Evolutionary conservation across 164 flowering plant species (phyloP).

Genomic region (Aristolochia californica): DNA sequence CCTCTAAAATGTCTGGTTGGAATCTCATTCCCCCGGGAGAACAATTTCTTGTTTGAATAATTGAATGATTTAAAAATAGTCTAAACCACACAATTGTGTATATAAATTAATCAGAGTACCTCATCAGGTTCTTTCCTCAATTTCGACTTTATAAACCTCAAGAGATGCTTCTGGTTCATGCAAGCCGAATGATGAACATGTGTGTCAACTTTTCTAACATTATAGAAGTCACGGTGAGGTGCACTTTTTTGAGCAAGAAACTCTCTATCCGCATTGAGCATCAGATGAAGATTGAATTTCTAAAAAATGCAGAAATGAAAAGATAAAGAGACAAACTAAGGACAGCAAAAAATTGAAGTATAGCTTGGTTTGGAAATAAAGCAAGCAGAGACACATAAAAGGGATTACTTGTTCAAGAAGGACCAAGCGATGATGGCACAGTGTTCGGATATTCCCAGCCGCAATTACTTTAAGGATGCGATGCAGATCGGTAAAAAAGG

Average conservation of each 20-base stretch:
- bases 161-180: constrained; percentile 98
- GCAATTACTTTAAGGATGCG: constrained; percentile 75
- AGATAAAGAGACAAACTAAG: not conserved
- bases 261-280: constrained; percentile 96
- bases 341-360: not conserved
- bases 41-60: too few relatives aligned
- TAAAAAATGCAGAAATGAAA: constrained; percentile 16
- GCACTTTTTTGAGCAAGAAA: constrained; percentile 99
- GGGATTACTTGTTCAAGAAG: constrained; percentile 74
- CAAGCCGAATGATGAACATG: constrained; percentile 99
- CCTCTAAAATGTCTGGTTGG: not conserved
- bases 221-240: constrained; percentile 97
- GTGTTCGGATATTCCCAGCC: constrained; percentile 73
- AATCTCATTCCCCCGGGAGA: too few relatives aligned
- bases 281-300: constrained; percentile 97
- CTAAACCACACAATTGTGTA: too few relatives aligned
- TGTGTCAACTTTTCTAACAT: constrained; percentile 97
- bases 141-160: constrained; percentile 92
- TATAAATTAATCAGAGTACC: constrained; percentile 29
- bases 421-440: constrained; percentile 74
- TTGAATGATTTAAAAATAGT: too few relatives aligned
- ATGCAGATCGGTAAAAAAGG: constrained; percentile 92
- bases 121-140: constrained; percentile 98
- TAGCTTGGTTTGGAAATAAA: too few relatives aligned
- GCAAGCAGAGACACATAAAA: not conserved